phyloP scores from a whole-genome alignment of 306 rosid genomes.

The Corylus avellana region DNA sequence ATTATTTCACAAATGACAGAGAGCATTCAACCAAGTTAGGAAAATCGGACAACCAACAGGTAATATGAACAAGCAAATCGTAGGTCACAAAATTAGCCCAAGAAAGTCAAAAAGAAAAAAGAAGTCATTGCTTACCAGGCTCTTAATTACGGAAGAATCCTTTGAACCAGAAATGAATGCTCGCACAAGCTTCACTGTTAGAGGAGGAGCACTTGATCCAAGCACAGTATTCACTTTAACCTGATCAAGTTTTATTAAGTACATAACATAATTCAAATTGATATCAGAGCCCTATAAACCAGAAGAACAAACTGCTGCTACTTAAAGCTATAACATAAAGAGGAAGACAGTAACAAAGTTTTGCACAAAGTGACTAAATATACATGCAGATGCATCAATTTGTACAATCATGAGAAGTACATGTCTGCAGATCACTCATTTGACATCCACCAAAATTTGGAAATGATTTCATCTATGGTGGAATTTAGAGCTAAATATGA shows the following conservation, averaged over 20 bases:
- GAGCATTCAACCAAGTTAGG: conserved; percentile 23
- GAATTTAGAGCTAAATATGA: background rate
- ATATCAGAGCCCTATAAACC: background rate
- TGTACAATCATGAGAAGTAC: background rate
- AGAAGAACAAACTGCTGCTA: background rate
- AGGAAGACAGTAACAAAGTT: background rate
- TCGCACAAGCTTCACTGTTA: conserved; percentile 77
- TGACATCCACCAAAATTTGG: background rate
- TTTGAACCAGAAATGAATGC: conserved; percentile 65
- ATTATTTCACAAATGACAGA: conserved; percentile 13
- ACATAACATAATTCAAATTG: background rate
- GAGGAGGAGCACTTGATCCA: conserved; percentile 87
- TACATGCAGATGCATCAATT: background rate
- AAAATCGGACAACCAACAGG: conserved; percentile 18
- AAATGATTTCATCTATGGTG: background rate
- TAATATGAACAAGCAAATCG: conserved; percentile 18
- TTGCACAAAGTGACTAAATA: background rate
- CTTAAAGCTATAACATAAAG: background rate
- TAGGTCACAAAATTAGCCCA: background rate
- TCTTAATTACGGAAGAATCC: conserved; percentile 56
- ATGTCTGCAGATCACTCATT: background rate
- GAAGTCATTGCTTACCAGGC: conserved; percentile 49
- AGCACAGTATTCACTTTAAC: conserved; percentile 86
- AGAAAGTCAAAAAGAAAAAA: conserved; percentile 23
- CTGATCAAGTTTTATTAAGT: conserved; percentile 38